Evolutionary conservation across 768 basidiomycete genomes (phyloP).

Genomic region (Amanita fuliginea): DNA sequence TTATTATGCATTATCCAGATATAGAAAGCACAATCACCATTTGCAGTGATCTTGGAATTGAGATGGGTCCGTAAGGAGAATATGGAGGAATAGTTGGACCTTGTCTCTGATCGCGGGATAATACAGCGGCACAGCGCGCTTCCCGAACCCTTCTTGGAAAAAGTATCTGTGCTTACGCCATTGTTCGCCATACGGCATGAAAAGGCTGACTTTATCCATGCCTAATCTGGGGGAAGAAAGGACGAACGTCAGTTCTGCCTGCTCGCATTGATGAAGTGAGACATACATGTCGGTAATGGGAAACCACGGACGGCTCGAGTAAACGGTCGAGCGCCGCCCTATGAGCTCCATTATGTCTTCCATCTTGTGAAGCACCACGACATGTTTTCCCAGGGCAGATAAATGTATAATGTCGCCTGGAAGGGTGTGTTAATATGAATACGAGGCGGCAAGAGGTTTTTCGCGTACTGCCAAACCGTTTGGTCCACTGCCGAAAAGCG

Average conservation of each 20-base stretch:
- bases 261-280: neutral
- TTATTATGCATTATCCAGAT: neutral
- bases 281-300: neutral
- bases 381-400: neutral
- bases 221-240: neutral
- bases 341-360: neutral
- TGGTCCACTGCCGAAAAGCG: neutral
- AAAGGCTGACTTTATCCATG: neutral
- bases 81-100: neutral
- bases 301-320: neutral
- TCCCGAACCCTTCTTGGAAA: neutral
- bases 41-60: neutral
- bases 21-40: neutral
- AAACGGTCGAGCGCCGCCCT: neutral
- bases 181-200: neutral
- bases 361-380: constrained; percentile 1
- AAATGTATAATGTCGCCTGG: constrained; percentile 2
- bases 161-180: neutral
- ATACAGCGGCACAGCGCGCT: neutral
- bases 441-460: too few relatives aligned
- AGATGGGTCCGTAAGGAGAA: neutral
- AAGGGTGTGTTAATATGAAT: neutral
- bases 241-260: too few relatives aligned
- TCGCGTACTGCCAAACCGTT: neutral
- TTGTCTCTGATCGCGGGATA: neutral